Evolutionary conservation across 257 asterid genomes (phyloP), one percentile per base, ranked within the genome.

Genomic region (Solanum ossicruentum): DNA sequence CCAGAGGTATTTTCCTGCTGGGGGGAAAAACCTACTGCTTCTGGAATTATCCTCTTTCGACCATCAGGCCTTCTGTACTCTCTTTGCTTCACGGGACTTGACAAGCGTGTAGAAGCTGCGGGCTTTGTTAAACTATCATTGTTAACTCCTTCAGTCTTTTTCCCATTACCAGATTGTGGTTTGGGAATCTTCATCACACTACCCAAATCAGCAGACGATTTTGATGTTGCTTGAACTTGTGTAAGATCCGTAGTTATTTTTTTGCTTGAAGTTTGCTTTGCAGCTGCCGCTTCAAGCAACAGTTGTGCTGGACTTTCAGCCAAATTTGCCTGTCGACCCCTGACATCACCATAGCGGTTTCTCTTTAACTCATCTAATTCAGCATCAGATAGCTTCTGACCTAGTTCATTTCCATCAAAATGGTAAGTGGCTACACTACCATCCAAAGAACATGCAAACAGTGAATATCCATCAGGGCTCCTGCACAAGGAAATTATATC

Each of bases 381-480:
- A 86, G 93, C 49, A 84, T 94, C 99, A 28, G 91, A 92, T 85
- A 97, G 89, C 87, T 91, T 91, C 26, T 88, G 85, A 36, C 99
- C 99, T 11, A 97, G 92, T 89, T 97, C 99, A 61, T 87, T 93
- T 63, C 65, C 92, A 81, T 93, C 98, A 87, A 96, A 96, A 87
- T 91, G 93, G 84, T 94, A 96, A 81, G 97, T 93, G 77, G 97
- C 98, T 75, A 91, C 96, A 39, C 98, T 91, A 72, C 99, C 99
- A 84, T 97, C 99, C 91, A 95, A 88, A 81, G 99, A 97, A 84
- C 99, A 97, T 57, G 99, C 98, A 86, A 97, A 94, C 57, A 97
- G 86, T 20, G 99, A 93, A 88, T 95, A 97, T 26, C 99, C 99
- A 89, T 97, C 98, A 71, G 99, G 99, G 88, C 98, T 95, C 99